These are phyloP conservation scores for Acacia confusa DNA, from an alignment of 306 rosid species.

Conservation along the genomic window DNA sequence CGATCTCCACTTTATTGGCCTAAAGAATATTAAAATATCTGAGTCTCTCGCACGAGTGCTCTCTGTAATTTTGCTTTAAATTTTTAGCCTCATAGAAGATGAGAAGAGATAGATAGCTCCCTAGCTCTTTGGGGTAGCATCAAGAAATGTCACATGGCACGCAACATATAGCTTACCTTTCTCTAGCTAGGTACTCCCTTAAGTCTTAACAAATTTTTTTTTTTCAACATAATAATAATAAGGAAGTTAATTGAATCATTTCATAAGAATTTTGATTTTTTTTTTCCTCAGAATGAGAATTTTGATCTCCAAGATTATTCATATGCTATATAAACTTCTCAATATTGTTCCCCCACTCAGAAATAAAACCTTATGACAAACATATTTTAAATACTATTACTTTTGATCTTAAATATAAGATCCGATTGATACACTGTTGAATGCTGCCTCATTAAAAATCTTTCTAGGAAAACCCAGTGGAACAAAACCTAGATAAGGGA, in stretches of 20 bases:
- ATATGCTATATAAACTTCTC: too few species aligned
- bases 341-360: too few species aligned
- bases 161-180: slow-evolving; percentile 9
- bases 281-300: too few species aligned
- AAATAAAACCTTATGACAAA: neutral
- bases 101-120: neutral
- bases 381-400: neutral
- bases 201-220: too few species aligned
- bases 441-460: too few species aligned
- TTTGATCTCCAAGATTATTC: too few species aligned
- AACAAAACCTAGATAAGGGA: too few species aligned
- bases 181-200: neutral
- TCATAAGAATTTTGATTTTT: too few species aligned
- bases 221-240: fast-evolving
- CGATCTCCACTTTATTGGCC: slow-evolving; percentile 26
- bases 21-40: slow-evolving; percentile 5
- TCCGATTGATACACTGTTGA: too few species aligned
- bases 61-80: slow-evolving; percentile 27
- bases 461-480: too few species aligned
- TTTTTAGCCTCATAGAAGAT: slow-evolving; percentile 1
- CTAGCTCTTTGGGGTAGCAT: neutral
- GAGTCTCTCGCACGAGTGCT: slow-evolving; percentile 47
- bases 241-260: too few species aligned
- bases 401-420: too few species aligned
- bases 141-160: neutral